These are phyloP conservation scores for Sabuloglossum arenarium DNA, from an alignment of 495 filamentous ascomycete genomes.

Conservation along the genomic window DNA sequence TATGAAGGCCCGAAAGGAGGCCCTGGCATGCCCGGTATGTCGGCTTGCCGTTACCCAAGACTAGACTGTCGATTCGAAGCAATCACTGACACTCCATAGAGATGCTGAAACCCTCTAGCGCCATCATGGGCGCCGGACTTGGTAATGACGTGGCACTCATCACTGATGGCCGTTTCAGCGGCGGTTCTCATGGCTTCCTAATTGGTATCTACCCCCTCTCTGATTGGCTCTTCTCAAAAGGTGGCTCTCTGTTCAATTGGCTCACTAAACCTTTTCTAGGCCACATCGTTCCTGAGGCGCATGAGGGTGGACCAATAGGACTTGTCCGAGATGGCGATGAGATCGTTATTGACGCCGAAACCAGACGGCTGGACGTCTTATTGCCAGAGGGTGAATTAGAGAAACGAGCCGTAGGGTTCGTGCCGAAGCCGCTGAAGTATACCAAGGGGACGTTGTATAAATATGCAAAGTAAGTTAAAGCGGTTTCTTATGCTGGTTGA, in stretches of 20 bases:
- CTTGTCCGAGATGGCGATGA: constrained; percentile 47
- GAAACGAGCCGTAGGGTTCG: constrained; percentile 41
- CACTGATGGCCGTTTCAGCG: constrained; percentile 59
- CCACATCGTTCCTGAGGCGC: constrained; percentile 51
- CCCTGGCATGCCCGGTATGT: constrained; percentile 45
- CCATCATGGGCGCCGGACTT: constrained; percentile 72
- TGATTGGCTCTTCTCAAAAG: not conserved
- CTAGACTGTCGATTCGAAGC: not conserved
- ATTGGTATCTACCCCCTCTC: constrained; percentile 22
- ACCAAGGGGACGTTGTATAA: constrained; percentile 56
- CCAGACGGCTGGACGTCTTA: constrained; percentile 34
- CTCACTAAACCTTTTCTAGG: constrained; percentile 10
- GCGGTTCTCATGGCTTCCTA: constrained; percentile 59
- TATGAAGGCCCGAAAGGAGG: constrained; percentile 78
- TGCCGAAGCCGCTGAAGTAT: constrained; percentile 40
- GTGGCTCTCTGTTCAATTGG: not conserved
- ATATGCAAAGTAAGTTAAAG: constrained; percentile 32
- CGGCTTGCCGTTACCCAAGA: not conserved
- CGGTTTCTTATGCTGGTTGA: not conserved
- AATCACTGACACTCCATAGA: constrained; percentile 18
- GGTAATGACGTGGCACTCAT: constrained; percentile 65
- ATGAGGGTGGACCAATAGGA: constrained; percentile 47
- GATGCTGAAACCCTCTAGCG: constrained; percentile 66
- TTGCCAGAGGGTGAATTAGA: constrained; percentile 42
- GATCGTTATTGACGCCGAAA: constrained; percentile 53